Percentiles rank a stretch among this genome's conserved stretches.
These are phyloP conservation scores for Hymenotorrendiella dingleyae DNA, from an alignment of 2,329 filamentous ascomycete genomes.

Conservation along the genomic window DNA sequence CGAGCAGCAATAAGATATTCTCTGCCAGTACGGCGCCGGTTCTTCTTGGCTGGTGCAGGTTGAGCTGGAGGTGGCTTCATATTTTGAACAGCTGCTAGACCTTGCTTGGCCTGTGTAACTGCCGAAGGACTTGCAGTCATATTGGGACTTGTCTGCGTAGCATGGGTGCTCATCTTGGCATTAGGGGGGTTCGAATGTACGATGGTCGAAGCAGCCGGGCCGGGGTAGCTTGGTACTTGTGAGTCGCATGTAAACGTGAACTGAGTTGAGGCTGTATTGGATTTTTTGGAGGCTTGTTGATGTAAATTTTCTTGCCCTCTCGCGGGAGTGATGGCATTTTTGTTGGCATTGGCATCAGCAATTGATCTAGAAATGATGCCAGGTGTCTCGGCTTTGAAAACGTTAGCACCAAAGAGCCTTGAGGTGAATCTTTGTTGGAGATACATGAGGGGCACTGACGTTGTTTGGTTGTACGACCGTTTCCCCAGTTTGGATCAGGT, in stretches of 20 bases:
- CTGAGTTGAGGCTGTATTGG: slow-evolving; percentile 69
- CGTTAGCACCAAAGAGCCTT: slow-evolving; percentile 5
- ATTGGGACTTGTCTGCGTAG: slow-evolving; percentile 30
- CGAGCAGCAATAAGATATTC: slow-evolving; percentile 71
- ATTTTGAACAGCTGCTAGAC: slow-evolving; percentile 27
- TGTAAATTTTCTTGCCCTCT: slow-evolving; percentile 74
- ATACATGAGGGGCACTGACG: slow-evolving; percentile 16
- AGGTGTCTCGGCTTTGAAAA: slow-evolving; percentile 44
- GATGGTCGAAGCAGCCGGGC: slow-evolving; percentile 29
- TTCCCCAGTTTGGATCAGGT: slow-evolving; percentile 40
- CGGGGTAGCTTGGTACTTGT: slow-evolving; percentile 75
- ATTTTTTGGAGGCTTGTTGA: slow-evolving; percentile 56
- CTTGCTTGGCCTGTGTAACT: slow-evolving; percentile 24
- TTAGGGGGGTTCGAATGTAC: slow-evolving; percentile 23
- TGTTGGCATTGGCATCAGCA: slow-evolving; percentile 82
- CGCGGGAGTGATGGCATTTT: slow-evolving; percentile 49
- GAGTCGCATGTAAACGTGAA: slow-evolving; percentile 97
- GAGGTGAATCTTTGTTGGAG: background rate
- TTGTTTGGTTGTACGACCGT: slow-evolving; percentile 28
- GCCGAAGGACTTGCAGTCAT: slow-evolving; percentile 14
- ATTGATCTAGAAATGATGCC: slow-evolving; percentile 92
- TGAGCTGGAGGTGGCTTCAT: slow-evolving; percentile 34
- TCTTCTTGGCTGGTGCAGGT: slow-evolving; percentile 46
- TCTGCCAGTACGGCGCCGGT: slow-evolving; percentile 61
- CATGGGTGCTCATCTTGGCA: slow-evolving; percentile 26